Conservation (phyloP, 192 early-diverging fungal genomes). For the Spizellomyces sp. region DNA sequence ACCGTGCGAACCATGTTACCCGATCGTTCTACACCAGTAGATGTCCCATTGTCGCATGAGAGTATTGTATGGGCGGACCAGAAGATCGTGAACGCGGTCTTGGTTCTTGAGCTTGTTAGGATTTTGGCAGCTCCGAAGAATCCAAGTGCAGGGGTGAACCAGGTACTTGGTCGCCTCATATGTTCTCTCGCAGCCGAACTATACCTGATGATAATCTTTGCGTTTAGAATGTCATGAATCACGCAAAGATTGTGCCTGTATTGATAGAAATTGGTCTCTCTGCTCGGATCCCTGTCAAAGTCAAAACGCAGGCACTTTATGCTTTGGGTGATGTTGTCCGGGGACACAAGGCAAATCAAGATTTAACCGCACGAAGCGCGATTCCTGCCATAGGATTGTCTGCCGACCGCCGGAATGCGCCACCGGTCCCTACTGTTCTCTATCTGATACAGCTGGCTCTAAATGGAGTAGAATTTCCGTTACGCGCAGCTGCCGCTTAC, state of each 20-base stretch:
- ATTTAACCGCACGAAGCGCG: slow-evolving; percentile 54
- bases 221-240: slow-evolving; percentile 76
- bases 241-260: slow-evolving; percentile 76
- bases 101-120: slow-evolving; percentile 85
- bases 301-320: slow-evolving; percentile 81
- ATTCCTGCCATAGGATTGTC: neutral
- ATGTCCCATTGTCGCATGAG: slow-evolving; percentile 37
- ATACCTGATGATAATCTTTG: neutral
- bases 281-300: slow-evolving; percentile 73
- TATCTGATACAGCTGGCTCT: slow-evolving; percentile 79
- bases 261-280: slow-evolving; percentile 80
- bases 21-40: slow-evolving; percentile 43
- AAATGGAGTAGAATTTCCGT: slow-evolving; percentile 66
- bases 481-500: slow-evolving; percentile 83
- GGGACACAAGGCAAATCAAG: slow-evolving; percentile 75
- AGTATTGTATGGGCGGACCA: slow-evolving; percentile 71
- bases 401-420: neutral
- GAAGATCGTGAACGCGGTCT: slow-evolving; percentile 83
- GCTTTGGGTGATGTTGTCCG: slow-evolving; percentile 85
- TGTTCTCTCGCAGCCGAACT: neutral
- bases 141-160: slow-evolving; percentile 84
- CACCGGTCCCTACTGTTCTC: slow-evolving; percentile 79
- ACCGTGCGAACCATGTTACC: slow-evolving; percentile 47
- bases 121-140: slow-evolving; percentile 88
- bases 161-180: slow-evolving; percentile 44